Conservation (phyloP, 1,284 basidiomycete species). For the Calocybe gambosa region DNA sequence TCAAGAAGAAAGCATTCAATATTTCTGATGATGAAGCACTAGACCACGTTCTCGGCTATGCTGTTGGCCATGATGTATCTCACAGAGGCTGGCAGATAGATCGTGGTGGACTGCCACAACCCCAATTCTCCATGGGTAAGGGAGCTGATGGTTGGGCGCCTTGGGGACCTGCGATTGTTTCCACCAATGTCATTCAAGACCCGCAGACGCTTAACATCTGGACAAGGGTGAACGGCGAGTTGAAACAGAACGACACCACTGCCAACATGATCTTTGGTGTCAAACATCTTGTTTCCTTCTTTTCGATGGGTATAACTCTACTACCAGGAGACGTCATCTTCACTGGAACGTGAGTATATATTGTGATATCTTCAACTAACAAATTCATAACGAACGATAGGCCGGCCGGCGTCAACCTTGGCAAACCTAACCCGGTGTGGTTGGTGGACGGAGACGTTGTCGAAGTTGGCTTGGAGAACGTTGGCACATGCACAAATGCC, state of each 20-base stretch:
- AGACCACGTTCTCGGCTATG: conserved; percentile 38
- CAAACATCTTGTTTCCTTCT: conserved; percentile 41
- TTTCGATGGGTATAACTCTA: conserved; percentile 54
- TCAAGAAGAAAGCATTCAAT: conserved; percentile 38
- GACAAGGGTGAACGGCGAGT: conserved; percentile 42
- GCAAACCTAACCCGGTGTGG: conserved; percentile 31
- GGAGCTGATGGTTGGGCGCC: conserved; percentile 36
- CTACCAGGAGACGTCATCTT: conserved; percentile 52
- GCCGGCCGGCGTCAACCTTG: conserved; percentile 30
- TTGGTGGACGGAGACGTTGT: conserved; percentile 33
- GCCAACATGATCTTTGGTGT: conserved; percentile 39
- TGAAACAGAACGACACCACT: conserved; percentile 45
- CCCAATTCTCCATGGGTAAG: conserved; percentile 41
- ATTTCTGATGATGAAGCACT: conserved; percentile 37
- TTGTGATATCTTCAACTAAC: neutral
- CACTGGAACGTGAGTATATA: conserved; percentile 40
- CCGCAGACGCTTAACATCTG: conserved; percentile 40
- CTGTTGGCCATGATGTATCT: conserved; percentile 35
- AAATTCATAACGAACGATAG: conserved; percentile 15
- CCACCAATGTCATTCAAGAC: conserved; percentile 35
- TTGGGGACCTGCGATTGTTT: conserved; percentile 40
- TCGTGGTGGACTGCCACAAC: conserved; percentile 34
- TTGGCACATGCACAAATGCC: conserved; percentile 32
- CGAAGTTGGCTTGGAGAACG: conserved; percentile 32
- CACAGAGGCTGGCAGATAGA: conserved; percentile 41